Evolutionary conservation across 1,284 basidiomycete genomes (phyloP).

Genomic region (Takashimella tepidaria): DNA sequence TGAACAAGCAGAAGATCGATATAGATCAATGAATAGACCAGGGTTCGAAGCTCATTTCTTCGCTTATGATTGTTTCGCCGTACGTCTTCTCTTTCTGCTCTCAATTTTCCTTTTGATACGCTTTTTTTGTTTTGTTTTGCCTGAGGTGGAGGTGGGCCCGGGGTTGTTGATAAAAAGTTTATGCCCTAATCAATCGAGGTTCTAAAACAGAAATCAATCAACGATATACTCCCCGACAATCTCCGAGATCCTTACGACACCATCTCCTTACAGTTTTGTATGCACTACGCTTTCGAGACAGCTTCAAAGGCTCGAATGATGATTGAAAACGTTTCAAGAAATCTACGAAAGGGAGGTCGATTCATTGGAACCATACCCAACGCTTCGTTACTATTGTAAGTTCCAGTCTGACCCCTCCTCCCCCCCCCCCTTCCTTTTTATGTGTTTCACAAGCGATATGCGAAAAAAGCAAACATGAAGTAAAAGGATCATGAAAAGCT

Average conservation of each 20-base stretch:
- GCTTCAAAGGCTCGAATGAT: constrained; percentile 80
- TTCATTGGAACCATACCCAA: constrained; percentile 96
- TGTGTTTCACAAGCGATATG: too few species aligned
- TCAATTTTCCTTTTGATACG: not conserved
- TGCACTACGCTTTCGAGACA: constrained; percentile 98
- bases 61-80: constrained; percentile 81
- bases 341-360: constrained; percentile 74
- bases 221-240: constrained; percentile 61
- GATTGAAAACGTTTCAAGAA: constrained; percentile 82
- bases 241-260: constrained; percentile 70
- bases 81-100: constrained; percentile 28
- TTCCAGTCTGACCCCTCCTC: too few species aligned
- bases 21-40: constrained; percentile 52
- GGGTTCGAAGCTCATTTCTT: constrained; percentile 76
- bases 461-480: too few species aligned
- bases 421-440: not conserved
- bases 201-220: constrained; percentile 60
- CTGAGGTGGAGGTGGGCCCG: too few species aligned
- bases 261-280: constrained; percentile 98
- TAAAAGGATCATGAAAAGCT: not conserved
- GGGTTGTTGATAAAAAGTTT: too few species aligned
- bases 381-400: constrained; percentile 69
- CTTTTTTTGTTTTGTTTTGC: too few species aligned
- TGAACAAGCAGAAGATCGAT: constrained; percentile 76
- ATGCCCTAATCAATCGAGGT: too few species aligned